Evolutionary conservation across 1,284 basidiomycete species (phyloP), one percentile per base, ranked within the genome.

Genomic region (Ganoderma leucocontextum): DNA sequence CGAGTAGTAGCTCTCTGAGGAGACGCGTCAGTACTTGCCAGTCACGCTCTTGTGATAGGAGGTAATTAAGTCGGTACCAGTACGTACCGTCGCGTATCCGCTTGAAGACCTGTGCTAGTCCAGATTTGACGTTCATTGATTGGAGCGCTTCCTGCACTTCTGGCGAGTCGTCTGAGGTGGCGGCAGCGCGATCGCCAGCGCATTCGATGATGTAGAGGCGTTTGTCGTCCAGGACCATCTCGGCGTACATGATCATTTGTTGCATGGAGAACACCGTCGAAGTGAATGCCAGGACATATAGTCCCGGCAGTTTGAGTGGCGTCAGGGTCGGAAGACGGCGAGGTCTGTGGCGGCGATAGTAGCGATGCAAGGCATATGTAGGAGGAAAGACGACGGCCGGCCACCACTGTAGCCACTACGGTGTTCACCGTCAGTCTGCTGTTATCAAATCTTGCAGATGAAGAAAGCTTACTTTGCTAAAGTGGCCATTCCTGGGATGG

Each of bases 301-400:
- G 17, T 29, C 36, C 58, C 6, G 38, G 59, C 12, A 65, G 59
- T 12, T 41, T 59, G 22, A 65, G n/a, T 2, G 64, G 36, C 9
- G 59, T 65, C 10, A 49, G 33, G 8, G 59, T 9, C 0, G 64
- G 59, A 7, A 52, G 2, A 2, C 57, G 57, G 19, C 64, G 64
- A 22, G 64, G 64, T 12, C 38, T n/a, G 39, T 61, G 52, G 42
- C 49, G 59, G 25, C 64, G 36, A 35, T 65, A 65, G n/a, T 53
- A 35, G 25, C 59, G 64, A 33, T 65, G 64, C 8, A 53, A 9
- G 17, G 29, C 57, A n/a, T 65, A 65, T 60, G 58, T 22, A 4
- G 58, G 38, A 13, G 58, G 58, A 39, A 60, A 60, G 38, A 13
- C 38, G 13, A 39, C 38, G 22, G 22, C 13, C n/a, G 58, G 58